A percentile compares a stretch with the other conserved stretches of the same genome.
Evolutionary conservation across 2,329 filamentous ascomycete genomes (phyloP).

Genomic region (Monosporascus ibericus): DNA sequence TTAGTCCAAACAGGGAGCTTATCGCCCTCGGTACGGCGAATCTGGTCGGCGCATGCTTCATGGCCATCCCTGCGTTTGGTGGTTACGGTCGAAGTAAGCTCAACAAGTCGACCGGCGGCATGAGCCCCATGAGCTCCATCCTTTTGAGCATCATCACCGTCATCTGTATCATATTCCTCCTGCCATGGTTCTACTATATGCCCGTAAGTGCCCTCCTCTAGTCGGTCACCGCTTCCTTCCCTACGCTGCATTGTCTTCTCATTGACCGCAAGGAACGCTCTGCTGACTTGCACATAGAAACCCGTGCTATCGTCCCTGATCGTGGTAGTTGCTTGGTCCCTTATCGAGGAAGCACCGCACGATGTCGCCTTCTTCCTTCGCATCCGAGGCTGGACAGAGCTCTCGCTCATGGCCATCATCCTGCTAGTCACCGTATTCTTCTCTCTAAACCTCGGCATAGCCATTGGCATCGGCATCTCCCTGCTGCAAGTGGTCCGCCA

Average conservation of each 20-base stretch:
- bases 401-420: slow-evolving; percentile 83
- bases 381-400: slow-evolving; percentile 80
- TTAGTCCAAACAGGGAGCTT: slow-evolving; percentile 89
- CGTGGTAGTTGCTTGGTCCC: slow-evolving; percentile 86
- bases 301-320: slow-evolving; percentile 91
- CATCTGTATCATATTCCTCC: slow-evolving; percentile 70
- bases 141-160: slow-evolving; percentile 79
- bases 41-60: slow-evolving; percentile 84
- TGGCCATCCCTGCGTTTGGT: slow-evolving; percentile 88
- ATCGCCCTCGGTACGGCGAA: slow-evolving; percentile 89
- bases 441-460: slow-evolving; percentile 88
- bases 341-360: slow-evolving; percentile 91
- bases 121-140: slow-evolving; percentile 89
- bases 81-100: slow-evolving; percentile 96
- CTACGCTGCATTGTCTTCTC: too few relatives aligned
- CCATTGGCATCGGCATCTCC: slow-evolving; percentile 86
- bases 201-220: slow-evolving; percentile 56
- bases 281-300: slow-evolving; percentile 54
- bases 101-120: slow-evolving; percentile 85
- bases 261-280: neutral
- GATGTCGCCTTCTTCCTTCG: slow-evolving; percentile 85
- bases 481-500: slow-evolving; percentile 85
- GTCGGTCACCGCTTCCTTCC: too few relatives aligned
- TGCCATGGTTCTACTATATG: slow-evolving; percentile 91
- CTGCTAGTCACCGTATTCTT: slow-evolving; percentile 92